A percentile compares a stretch with the other conserved stretches of the same genome.
phyloP scores from a whole-genome alignment of 805 yeast species.

The Tetrapisispora nanseiensis region DNA sequence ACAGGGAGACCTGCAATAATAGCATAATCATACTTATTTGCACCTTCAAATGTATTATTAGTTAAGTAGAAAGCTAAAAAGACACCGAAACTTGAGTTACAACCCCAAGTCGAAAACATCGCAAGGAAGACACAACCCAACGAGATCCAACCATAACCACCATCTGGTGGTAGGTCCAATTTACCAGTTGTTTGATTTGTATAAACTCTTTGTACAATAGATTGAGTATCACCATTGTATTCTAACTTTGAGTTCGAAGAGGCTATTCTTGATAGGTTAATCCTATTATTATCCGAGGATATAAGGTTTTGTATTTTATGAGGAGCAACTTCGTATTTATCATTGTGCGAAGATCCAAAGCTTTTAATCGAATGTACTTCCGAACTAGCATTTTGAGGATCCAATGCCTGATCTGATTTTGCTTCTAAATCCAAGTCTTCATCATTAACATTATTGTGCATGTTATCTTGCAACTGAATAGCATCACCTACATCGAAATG shows the following conservation, averaged over 20 bases:
- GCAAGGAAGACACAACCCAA: constrained; percentile 40
- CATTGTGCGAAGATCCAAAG: background rate
- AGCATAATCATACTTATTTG: constrained; percentile 50
- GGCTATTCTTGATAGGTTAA: background rate
- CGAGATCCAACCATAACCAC: constrained; percentile 62
- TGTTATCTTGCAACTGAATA: constrained; percentile 14
- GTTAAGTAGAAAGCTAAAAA: constrained; percentile 49
- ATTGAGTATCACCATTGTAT: constrained; percentile 4
- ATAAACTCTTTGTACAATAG: constrained; percentile 18
- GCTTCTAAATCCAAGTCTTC: background rate
- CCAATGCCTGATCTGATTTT: no score
- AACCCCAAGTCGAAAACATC: constrained; percentile 64
- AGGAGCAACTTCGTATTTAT: background rate
- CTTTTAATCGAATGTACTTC: background rate
- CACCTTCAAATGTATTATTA: constrained; percentile 42
- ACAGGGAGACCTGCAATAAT: constrained; percentile 60
- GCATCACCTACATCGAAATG: constrained; percentile 28
- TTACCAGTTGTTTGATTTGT: constrained; percentile 30
- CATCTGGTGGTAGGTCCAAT: constrained; percentile 43
- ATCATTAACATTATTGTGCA: background rate
- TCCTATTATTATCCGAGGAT: background rate
- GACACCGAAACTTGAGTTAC: constrained; percentile 55
- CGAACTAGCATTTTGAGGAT: background rate
- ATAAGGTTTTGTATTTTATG: background rate
- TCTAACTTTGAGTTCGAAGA: background rate